Percentiles rank a stretch among this genome's conserved stretches.
phyloP scores from a whole-genome alignment of 257 asterid species.

The Mitragyna speciosa region DNA sequence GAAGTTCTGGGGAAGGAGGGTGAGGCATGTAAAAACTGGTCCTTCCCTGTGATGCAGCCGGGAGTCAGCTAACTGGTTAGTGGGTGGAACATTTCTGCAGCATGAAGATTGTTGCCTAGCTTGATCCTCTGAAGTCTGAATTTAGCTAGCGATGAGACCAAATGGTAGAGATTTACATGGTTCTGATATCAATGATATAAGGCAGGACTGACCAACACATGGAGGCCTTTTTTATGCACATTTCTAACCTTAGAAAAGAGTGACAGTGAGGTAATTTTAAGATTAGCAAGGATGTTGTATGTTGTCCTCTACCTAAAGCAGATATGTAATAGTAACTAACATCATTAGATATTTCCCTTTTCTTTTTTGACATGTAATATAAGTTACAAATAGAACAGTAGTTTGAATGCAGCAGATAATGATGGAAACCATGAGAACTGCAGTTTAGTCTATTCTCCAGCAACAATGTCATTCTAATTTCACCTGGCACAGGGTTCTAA shows the following conservation, averaged over 20 bases:
- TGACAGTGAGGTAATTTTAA: slow-evolving; percentile 8
- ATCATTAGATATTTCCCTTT: neutral
- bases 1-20: slow-evolving; percentile 33
- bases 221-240: slow-evolving; percentile 20
- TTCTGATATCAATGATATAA: slow-evolving; percentile 15
- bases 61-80: slow-evolving; percentile 35
- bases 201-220: slow-evolving; percentile 13
- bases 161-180: slow-evolving; percentile 1
- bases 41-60: slow-evolving; percentile 47
- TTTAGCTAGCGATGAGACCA: slow-evolving; percentile 13
- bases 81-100: slow-evolving; percentile 11
- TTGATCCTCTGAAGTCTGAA: slow-evolving; percentile 5
- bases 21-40: slow-evolving; percentile 36
- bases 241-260: slow-evolving; percentile 20
- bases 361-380: slow-evolving; percentile 14
- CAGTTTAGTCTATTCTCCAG: neutral
- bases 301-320: neutral
- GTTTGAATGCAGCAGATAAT: neutral
- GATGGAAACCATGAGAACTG: slow-evolving; percentile 4
- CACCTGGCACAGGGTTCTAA: neutral
- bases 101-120: slow-evolving; percentile 8
- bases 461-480: neutral
- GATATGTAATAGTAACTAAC: slow-evolving; percentile 7
- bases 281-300: slow-evolving; percentile 15
- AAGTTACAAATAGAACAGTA: slow-evolving; percentile 19